A percentile compares a stretch with the other conserved stretches of the same genome.
These are phyloP conservation scores for Boletus pseudopeckii DNA, from an alignment of 768 basidiomycete genomes.

Conservation along the genomic window DNA sequence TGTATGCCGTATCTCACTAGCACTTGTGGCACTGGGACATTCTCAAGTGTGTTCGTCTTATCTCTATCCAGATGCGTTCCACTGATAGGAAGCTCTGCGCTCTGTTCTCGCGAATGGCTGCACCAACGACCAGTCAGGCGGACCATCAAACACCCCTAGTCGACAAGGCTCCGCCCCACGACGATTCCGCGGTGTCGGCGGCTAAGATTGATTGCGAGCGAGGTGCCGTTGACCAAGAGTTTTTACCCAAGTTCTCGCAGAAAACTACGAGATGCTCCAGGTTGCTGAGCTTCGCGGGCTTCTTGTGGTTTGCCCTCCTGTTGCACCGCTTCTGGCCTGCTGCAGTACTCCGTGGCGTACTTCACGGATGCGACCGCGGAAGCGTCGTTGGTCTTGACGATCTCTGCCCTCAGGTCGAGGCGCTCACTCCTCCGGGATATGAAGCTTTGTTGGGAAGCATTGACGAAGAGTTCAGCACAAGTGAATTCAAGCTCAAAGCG, in stretches of 20 bases:
- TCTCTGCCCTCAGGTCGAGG: conserved; percentile 29
- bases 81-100: conserved; percentile 6
- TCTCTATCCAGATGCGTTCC: neutral
- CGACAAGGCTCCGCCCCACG: neutral
- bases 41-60: neutral
- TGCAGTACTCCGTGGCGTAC: neutral
- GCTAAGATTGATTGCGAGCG: conserved; percentile 15
- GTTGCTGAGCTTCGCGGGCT: neutral
- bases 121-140: neutral
- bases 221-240: neutral
- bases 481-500: conserved; percentile 28
- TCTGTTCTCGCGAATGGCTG: conserved; percentile 4
- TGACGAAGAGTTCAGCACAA: conserved; percentile 21
- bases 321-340: conserved; percentile 4
- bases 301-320: conserved; percentile 12
- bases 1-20: too few relatives aligned
- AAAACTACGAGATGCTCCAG: neutral
- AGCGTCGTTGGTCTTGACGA: neutral
- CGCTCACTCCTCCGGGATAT: conserved; percentile 14
- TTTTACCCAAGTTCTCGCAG: neutral
- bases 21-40: neutral
- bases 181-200: neutral
- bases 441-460: conserved; percentile 20
- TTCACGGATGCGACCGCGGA: neutral
- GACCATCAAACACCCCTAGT: neutral